Conservation (phyloP, 225 moss, liverwort and hornwort species). For the Climacium dendroides region DNA sequence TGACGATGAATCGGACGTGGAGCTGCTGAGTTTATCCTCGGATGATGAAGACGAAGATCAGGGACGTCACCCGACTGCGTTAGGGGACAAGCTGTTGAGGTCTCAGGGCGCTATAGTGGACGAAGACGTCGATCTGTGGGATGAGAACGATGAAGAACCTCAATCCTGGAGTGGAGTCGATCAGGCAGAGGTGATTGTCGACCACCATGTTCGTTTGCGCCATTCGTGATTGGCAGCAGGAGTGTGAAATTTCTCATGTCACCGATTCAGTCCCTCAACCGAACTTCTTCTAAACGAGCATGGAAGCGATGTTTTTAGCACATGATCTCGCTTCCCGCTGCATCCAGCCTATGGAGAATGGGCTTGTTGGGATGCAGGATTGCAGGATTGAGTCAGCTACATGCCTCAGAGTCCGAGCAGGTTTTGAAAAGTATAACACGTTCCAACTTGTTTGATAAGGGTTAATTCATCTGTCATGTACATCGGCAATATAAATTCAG, state of each 20-base stretch:
- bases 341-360: not conserved
- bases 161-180: slow-evolving; percentile 67
- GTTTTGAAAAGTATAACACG: not conserved
- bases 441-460: not conserved
- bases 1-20: slow-evolving; percentile 93
- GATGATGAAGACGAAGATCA: slow-evolving; percentile 81
- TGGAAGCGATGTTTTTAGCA: not conserved
- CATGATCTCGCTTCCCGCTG: not conserved
- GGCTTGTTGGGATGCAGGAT: not conserved
- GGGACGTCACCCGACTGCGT: slow-evolving; percentile 19
- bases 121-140: slow-evolving; percentile 77
- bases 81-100: slow-evolving; percentile 9
- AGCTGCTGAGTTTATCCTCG: slow-evolving; percentile 93
- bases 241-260: not conserved
- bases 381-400: not conserved
- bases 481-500: not conserved
- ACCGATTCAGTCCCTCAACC: not conserved
- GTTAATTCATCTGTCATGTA: not conserved
- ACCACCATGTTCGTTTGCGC: not conserved
- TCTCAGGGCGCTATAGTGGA: slow-evolving; percentile 5
- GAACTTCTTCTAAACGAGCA: not conserved
- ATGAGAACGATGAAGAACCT: slow-evolving; percentile 76
- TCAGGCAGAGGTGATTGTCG: slow-evolving; percentile 58
- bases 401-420: not conserved
- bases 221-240: not conserved